Percentiles rank a stretch among this genome's conserved stretches.
phyloP scores from a whole-genome alignment of 805 yeast species.

The Kuraishia molischiana region DNA sequence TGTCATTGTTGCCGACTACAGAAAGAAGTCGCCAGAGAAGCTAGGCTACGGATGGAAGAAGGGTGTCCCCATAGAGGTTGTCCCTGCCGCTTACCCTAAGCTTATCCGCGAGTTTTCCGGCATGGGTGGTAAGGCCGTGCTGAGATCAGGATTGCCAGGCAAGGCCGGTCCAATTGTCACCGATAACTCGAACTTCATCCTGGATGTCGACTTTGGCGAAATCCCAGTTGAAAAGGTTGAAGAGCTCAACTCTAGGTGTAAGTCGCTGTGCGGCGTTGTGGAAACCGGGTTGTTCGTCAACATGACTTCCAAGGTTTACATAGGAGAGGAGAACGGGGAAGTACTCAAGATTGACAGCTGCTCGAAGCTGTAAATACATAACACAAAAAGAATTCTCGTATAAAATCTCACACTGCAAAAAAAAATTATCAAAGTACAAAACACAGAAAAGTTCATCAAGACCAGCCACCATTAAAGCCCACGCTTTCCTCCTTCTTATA shows the following conservation, averaged over 20 bases:
- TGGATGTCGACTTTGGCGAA: conserved; percentile 89
- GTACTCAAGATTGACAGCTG: not conserved
- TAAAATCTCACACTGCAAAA: no score
- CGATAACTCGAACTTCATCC: conserved; percentile 87
- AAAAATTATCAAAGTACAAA: not conserved
- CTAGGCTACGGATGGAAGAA: conserved; percentile 79
- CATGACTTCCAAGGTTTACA: conserved; percentile 73
- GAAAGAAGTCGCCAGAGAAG: conserved; percentile 60
- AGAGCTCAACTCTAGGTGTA: conserved; percentile 54
- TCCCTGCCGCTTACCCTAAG: conserved; percentile 78
- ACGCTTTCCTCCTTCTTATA: not conserved
- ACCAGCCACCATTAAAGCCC: not conserved
- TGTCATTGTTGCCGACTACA: conserved; percentile 83
- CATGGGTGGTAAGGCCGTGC: conserved; percentile 56
- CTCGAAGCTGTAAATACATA: not conserved
- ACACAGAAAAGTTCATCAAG: not conserved
- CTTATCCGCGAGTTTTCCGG: conserved; percentile 52
- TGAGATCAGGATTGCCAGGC: conserved; percentile 82
- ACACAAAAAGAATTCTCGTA: no score
- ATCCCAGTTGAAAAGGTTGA: conserved; percentile 38
- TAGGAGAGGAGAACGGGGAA: conserved; percentile 75
- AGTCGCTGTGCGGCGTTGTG: conserved; percentile 81
- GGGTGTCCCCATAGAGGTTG: conserved; percentile 94
- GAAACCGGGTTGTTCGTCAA: conserved; percentile 86
- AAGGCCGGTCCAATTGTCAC: conserved; percentile 98